Evolutionary conservation across 2,329 filamentous ascomycete genomes (phyloP).

Genomic region (Beauveria sp.): DNA sequence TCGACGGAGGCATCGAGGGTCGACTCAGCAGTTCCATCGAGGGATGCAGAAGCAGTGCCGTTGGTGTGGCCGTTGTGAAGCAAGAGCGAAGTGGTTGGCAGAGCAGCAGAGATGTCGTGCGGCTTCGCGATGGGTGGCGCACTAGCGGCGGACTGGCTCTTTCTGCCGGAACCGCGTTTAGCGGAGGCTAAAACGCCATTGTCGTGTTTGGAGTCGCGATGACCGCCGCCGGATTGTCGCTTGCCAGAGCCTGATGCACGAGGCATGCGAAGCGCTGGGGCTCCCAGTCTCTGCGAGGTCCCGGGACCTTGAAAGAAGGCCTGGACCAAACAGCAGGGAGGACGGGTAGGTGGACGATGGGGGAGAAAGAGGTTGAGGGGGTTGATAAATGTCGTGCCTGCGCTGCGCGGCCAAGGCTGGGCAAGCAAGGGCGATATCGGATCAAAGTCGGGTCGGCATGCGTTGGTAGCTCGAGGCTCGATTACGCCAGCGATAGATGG

Average conservation of each 20-base stretch:
- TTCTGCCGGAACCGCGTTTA: constrained; percentile 33
- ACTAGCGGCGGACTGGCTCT: constrained; percentile 35
- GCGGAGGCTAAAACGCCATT: constrained; percentile 68
- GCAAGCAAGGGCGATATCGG: background rate
- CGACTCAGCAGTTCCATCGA: background rate
- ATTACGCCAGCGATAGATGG: background rate
- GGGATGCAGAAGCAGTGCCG: background rate
- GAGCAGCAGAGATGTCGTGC: constrained; percentile 21
- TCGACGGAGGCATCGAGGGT: background rate
- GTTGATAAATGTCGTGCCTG: constrained; percentile 3
- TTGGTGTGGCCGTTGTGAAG: constrained; percentile 12
- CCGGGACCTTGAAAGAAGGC: constrained; percentile 25
- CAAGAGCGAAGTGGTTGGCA: constrained; percentile 18
- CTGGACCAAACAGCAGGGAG: constrained; percentile 28
- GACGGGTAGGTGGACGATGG: constrained; percentile 14
- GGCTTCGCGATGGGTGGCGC: constrained; percentile 31
- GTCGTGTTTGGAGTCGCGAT: constrained; percentile 72
- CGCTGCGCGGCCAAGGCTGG: background rate
- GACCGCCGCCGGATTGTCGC: constrained; percentile 56
- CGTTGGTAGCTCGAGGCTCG: background rate
- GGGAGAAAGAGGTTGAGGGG: constrained; percentile 11
- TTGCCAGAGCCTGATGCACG: constrained; percentile 51
- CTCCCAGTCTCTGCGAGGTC: constrained; percentile 30
- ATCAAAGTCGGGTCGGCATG: constrained; percentile 6
- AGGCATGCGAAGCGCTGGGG: constrained; percentile 47